Evolutionary conservation across 2,329 filamentous ascomycete species (phyloP).

Genomic region (Basipetospora chlamydospora): DNA sequence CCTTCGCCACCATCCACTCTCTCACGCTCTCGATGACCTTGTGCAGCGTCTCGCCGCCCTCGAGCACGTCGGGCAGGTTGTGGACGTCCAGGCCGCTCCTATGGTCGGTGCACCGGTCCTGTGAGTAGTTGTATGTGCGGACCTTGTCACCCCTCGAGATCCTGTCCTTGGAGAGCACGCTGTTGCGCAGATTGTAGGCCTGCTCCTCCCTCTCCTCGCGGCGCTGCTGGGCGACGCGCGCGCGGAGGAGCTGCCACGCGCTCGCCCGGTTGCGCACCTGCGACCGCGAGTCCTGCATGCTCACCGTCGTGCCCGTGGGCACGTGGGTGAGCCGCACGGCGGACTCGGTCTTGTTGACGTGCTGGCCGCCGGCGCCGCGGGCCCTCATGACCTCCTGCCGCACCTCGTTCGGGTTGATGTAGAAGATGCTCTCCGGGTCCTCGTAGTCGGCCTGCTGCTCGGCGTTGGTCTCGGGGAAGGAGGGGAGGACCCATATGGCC

Average conservation of each 20-base stretch:
- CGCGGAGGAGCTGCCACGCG: constrained; percentile 75
- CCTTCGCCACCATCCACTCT: constrained; percentile 59
- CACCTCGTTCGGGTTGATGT: constrained; percentile 73
- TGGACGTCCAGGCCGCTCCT: constrained; percentile 66
- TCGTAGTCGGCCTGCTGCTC: constrained; percentile 50
- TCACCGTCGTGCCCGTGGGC: constrained; percentile 73
- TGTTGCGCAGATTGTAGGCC: constrained; percentile 57
- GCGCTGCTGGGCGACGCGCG: constrained; percentile 64
- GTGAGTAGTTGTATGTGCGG: constrained; percentile 70
- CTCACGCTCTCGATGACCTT: constrained; percentile 65
- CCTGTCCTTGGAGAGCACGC: constrained; percentile 62
- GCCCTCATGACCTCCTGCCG: constrained; percentile 80
- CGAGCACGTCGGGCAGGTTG: constrained; percentile 67
- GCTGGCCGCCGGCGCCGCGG: constrained; percentile 83
- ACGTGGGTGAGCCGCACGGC: constrained; percentile 84
- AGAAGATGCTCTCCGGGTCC: constrained; percentile 83
- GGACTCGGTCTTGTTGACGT: constrained; percentile 97
- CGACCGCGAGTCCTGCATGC: constrained; percentile 84
- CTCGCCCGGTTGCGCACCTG: constrained; percentile 79
- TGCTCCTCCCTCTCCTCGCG: constrained; percentile 76
- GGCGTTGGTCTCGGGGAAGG: constrained; percentile 47
- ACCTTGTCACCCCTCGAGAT: constrained; percentile 91
- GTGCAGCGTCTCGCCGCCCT: constrained; percentile 56
- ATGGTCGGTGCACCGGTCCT: constrained; percentile 77
- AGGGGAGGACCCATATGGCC: constrained; percentile 82